Base-by-base conservation (phyloP, 345 rosid genomes). In the Triadica sebifera region DNA sequence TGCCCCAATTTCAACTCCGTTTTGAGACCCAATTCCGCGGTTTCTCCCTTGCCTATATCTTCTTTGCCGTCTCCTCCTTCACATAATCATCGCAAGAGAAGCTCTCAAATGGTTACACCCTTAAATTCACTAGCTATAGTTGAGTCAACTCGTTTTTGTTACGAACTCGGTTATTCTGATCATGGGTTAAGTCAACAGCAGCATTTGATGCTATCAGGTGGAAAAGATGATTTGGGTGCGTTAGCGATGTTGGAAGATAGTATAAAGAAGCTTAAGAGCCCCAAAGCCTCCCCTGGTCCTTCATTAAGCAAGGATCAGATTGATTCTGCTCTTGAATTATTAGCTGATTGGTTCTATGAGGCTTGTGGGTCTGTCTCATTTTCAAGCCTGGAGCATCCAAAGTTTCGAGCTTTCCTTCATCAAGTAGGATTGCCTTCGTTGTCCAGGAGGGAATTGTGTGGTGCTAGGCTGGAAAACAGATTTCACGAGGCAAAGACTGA, bases 191-290 rank as follows among this genome's bases (percentile, higher is more conserved):
- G 65, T 39, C 85, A 59, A 12, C 76, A 75, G n/a, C 84, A 82
- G 25, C 87, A 82, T 82, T 78, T 87, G 79, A 80, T 80, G 69
- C 73, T 87, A 22, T 87, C 88, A 2, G 88, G 90, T 53, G 90
- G 88, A 8, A 83, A 85, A 65, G 88, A 87, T 10, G 90, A 87
- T 73, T 77, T 83, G 74, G 85, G 80, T 22, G 80, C 90, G 10
- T 75, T 87, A 53, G 90, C 88, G 20, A 83, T 81, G 88, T 77
- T 87, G 80, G 90, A 87, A 75, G 82, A 85, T 52, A 87, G 90
- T 67, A 84, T 87, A 6, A 87, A 85, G 85, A 85, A 74, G 87
- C 85, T 85, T 25, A 87, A 87, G 83, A 85, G 88, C 66, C 86
- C 87, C 8, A 85, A 87, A 73, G 55, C 85, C 11, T 80, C 83